phyloP scores from a whole-genome alignment of 1,284 basidiomycete species.

The Boletus hoseneyae region DNA sequence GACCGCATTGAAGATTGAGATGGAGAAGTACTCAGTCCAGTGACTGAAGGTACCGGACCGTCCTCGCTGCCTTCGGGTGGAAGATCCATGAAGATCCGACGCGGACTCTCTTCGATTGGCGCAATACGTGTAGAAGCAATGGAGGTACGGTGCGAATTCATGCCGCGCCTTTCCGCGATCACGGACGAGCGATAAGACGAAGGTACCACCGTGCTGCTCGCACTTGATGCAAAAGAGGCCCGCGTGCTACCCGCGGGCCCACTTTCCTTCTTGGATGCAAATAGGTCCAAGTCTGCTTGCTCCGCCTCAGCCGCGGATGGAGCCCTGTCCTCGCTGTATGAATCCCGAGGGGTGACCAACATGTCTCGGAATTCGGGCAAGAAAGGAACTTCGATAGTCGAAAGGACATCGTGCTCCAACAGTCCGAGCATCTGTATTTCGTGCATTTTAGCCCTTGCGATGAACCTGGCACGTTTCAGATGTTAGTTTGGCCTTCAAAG shows the following conservation, averaged over 20 bases:
- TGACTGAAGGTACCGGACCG: constrained; percentile 33
- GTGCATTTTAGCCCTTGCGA: constrained; percentile 90
- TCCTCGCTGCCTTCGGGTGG: constrained; percentile 42
- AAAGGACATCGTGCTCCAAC: constrained; percentile 83
- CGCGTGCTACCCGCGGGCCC: constrained; percentile 34
- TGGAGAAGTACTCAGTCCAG: constrained; percentile 54
- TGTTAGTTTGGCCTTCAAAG: neutral
- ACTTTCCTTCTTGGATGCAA: constrained; percentile 45
- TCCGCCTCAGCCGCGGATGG: constrained; percentile 57
- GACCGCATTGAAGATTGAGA: constrained; percentile 65
- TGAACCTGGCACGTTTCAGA: constrained; percentile 52
- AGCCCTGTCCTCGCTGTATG: constrained; percentile 30
- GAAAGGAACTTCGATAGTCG: constrained; percentile 82
- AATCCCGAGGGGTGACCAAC: constrained; percentile 29
- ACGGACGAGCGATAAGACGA: constrained; percentile 35
- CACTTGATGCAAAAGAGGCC: constrained; percentile 39
- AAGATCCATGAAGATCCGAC: constrained; percentile 44
- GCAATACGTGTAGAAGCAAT: constrained; percentile 45
- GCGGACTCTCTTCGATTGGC: constrained; percentile 69
- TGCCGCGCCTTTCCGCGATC: constrained; percentile 35
- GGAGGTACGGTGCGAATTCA: constrained; percentile 44
- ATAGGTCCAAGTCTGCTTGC: constrained; percentile 67
- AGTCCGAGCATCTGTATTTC: constrained; percentile 93
- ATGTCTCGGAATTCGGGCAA: constrained; percentile 46
- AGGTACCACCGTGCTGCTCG: constrained; percentile 33